These are phyloP conservation scores for Chimonanthus praecox DNA, from an alignment of 164 flowering plant genomes.

Conservation along the genomic window DNA sequence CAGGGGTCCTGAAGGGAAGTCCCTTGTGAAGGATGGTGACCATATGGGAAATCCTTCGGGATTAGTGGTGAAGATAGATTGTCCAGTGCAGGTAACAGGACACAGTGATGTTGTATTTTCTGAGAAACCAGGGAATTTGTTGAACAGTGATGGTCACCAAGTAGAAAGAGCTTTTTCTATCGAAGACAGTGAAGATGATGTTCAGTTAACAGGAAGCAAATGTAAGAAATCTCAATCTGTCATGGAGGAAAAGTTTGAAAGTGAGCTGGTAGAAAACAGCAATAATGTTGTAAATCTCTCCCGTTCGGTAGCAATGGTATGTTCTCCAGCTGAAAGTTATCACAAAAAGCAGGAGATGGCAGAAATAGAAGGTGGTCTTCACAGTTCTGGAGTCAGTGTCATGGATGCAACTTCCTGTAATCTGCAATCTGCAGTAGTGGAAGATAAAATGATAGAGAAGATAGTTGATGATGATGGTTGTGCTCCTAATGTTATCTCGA, in stretches of 20 bases:
- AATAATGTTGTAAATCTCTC: slow-evolving; percentile 10
- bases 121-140: slow-evolving; percentile 4
- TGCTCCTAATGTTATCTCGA: not conserved
- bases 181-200: not conserved
- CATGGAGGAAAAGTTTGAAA: slow-evolving; percentile 16
- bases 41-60: not conserved
- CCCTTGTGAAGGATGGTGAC: not conserved
- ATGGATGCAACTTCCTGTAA: not conserved
- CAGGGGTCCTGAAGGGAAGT: not conserved
- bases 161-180: not conserved
- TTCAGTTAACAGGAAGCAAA: not conserved
- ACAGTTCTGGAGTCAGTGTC: slow-evolving; percentile 8
- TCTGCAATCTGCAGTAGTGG: not conserved
- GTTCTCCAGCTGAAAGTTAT: slow-evolving; percentile 20
- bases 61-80: not conserved
- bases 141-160: not conserved
- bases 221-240: not conserved
- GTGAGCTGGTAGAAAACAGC: slow-evolving; percentile 10
- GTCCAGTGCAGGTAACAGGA: not conserved
- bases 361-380: slow-evolving; percentile 11
- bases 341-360: slow-evolving; percentile 14
- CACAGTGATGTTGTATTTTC: not conserved
- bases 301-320: slow-evolving; percentile 9
- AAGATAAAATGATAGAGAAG: not conserved
- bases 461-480: slow-evolving; percentile 1